Evolutionary conservation across 441 rosid genomes (phyloP).

Genomic region (Lepidium campestre): DNA sequence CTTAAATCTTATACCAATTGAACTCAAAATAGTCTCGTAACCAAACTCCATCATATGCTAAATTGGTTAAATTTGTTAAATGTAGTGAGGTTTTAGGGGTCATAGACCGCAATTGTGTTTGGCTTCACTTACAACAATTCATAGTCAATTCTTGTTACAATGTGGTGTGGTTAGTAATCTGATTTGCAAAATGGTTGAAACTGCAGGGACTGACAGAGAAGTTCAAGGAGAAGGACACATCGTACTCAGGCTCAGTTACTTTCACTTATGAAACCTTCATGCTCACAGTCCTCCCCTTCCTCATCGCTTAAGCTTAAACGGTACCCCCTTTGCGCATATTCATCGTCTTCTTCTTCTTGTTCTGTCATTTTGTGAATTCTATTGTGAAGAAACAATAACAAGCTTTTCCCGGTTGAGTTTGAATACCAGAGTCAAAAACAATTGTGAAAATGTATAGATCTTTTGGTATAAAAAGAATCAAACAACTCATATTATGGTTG

Average conservation of each 20-base stretch:
- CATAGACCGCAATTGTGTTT: neutral
- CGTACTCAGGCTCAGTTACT: slow-evolving; percentile 65
- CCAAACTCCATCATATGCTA: neutral
- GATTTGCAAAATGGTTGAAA: neutral
- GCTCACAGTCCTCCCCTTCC: slow-evolving; percentile 82
- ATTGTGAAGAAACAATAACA: neutral
- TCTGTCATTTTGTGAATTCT: neutral
- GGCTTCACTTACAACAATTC: neutral
- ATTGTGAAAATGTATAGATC: slow-evolving; percentile 15
- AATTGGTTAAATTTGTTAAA: neutral
- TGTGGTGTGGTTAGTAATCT: neutral
- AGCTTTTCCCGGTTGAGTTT: slow-evolving; percentile 21
- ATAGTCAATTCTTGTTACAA: neutral
- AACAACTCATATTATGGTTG: slow-evolving; percentile 26
- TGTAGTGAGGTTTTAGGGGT: neutral
- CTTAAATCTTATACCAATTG: neutral
- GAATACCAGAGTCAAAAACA: neutral
- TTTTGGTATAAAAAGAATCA: slow-evolving; percentile 10
- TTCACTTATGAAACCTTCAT: slow-evolving; percentile 77
- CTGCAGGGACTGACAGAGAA: slow-evolving; percentile 81
- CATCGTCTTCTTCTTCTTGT: neutral
- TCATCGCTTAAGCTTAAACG: slow-evolving; percentile 43
- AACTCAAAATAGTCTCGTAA: neutral
- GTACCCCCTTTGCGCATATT: neutral
- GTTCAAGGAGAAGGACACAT: slow-evolving; percentile 70